Base-by-base conservation (phyloP, 768 basidiomycete species). In the Hygrocybe coccinea region DNA sequence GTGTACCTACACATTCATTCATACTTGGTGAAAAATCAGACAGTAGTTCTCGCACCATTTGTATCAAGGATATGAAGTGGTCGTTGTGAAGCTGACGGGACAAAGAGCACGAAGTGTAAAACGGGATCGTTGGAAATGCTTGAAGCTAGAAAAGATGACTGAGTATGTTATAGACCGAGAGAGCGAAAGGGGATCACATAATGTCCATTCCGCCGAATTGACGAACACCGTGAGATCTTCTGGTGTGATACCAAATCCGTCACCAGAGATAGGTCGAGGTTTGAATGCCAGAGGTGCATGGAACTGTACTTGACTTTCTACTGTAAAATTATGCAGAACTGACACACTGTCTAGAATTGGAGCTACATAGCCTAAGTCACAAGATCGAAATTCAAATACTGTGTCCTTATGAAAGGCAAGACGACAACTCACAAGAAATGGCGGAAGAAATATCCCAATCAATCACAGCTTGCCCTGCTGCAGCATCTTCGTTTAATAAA, bases 201-300 rank as follows among this genome's bases (percentile, higher is more conserved):
- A 66, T 11, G 87, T 89, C 97, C 97, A 99, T 65, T 94, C 87
- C 3, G 94, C 97, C 5, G 92, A 92, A 64, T 99, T 99, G 39
- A 99, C 78, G 65, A 99, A 99, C 0, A 95, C 85, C 12, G 89
- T 93, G 56, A 97, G 77, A 63, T 95, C 85, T 60, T 94, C 93
- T 50, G 83, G 82, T 1, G 81, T 82, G 37, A 98, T 69, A 0
- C 82, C 81, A 67, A 83, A 84, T 24, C 73, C 64, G 7, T 75
- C 71, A 2, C 36, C 38, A 5, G 41, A 24, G 9, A 79, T 44
- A 5, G 66, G 56, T 6, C 62, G 66, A 8, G 92, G 89, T 51
- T 81, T 76, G 64, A 98, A 91, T 1, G 91, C 86, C 44, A 98
- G 72, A 0, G 94, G 95, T 5, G 92, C 91, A 62, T 95, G 86